Conservation (phyloP, 768 basidiomycete genomes). For the Boletus reticulatus region DNA sequence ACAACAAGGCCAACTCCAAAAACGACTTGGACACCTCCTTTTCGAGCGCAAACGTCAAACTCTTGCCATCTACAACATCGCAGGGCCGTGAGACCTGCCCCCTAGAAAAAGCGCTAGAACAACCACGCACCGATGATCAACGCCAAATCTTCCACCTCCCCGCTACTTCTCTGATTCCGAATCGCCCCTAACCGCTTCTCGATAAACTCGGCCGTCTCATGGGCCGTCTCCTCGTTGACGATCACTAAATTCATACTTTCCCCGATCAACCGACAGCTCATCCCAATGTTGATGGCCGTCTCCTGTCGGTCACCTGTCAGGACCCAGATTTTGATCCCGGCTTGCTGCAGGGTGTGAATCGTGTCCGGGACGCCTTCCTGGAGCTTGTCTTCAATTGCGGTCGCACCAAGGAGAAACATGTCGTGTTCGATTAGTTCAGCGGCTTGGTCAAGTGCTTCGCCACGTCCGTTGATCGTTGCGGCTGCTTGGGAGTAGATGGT, state of each 20-base stretch:
- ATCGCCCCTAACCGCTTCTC: slow-evolving; percentile 88
- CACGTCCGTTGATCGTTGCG: slow-evolving; percentile 91
- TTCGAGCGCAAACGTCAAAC: slow-evolving; percentile 87
- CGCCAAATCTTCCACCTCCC: slow-evolving; percentile 93
- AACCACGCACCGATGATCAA: slow-evolving; percentile 77
- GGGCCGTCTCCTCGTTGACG: slow-evolving; percentile 85
- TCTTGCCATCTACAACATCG: slow-evolving; percentile 78
- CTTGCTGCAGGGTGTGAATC: slow-evolving; percentile 96
- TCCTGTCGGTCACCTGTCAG: slow-evolving; percentile 98
- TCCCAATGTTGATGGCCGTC: slow-evolving; percentile 98
- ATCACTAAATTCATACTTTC: slow-evolving; percentile 99
- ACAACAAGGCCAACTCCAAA: slow-evolving; percentile 94
- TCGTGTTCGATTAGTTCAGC: slow-evolving; percentile 97
- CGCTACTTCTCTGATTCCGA: slow-evolving; percentile 86
- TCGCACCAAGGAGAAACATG: slow-evolving; percentile 89
- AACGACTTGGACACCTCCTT: slow-evolving; percentile 89
- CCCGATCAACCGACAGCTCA: slow-evolving; percentile 94
- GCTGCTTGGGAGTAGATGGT: slow-evolving; percentile 89
- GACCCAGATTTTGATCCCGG: slow-evolving; percentile 99
- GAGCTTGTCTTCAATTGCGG: slow-evolving; percentile 97
- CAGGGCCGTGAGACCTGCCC: background rate
- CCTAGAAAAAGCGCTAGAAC: background rate
- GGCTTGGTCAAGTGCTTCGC: slow-evolving; percentile 90
- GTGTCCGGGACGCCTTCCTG: slow-evolving; percentile 99
- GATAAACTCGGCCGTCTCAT: slow-evolving; percentile 82